These are phyloP conservation scores for Colletotrichum euphorbiae DNA, from an alignment of 2,329 filamentous ascomycete species.

Conservation along the genomic window DNA sequence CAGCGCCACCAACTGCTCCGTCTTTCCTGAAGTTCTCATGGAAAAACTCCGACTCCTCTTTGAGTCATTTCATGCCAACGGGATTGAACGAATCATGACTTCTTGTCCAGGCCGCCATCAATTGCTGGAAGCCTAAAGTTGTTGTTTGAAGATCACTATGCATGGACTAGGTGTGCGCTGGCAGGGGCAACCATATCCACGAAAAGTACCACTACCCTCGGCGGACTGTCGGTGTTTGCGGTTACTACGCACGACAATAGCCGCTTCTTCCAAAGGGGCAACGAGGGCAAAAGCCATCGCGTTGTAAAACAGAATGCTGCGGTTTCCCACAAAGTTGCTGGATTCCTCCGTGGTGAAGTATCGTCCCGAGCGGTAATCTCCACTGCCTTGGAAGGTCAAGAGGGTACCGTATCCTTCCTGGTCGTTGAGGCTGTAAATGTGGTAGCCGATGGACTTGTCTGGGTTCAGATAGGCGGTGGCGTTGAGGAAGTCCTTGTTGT, in stretches of 20 bases:
- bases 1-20: too few relatives aligned
- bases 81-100: too few relatives aligned
- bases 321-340: not conserved
- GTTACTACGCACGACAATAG: not conserved
- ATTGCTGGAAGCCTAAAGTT: too few relatives aligned
- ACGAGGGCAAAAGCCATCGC: not conserved
- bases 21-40: too few relatives aligned
- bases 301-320: not conserved
- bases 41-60: too few relatives aligned
- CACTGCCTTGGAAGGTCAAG: not conserved
- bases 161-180: too few relatives aligned
- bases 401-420: not conserved
- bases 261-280: not conserved
- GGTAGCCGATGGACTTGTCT: not conserved
- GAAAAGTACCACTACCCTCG: too few relatives aligned
- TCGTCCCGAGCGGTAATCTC: not conserved
- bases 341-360: not conserved
- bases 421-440: not conserved
- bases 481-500: not conserved
- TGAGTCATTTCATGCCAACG: too few relatives aligned
- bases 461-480: not conserved
- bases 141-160: too few relatives aligned
- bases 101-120: too few relatives aligned
- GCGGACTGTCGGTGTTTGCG: not conserved
- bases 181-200: too few relatives aligned